Conservation (phyloP, 345 rosid species). For the Camelina sativa region DNA sequence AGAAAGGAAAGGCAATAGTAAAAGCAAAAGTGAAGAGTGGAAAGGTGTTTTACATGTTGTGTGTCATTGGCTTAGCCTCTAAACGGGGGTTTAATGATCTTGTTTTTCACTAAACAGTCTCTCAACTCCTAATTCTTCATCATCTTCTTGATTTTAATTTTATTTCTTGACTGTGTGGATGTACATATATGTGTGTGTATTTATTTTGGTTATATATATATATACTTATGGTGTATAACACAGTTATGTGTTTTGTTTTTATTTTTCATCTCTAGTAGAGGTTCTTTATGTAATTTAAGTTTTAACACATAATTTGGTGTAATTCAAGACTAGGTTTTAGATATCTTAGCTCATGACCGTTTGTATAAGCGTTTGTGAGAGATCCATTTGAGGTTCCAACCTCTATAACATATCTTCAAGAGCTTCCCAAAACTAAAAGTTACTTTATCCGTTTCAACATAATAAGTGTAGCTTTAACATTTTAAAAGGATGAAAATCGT, state of each 20-base stretch:
- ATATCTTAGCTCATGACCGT: background rate
- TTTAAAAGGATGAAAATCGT: background rate
- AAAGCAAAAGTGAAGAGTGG: slow-evolving; percentile 44
- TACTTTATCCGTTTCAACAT: background rate
- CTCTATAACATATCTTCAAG: background rate
- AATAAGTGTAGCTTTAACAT: background rate
- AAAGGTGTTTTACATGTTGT: slow-evolving; percentile 46
- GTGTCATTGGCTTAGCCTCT: slow-evolving; percentile 44
- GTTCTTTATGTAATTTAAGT: slow-evolving; percentile 1
- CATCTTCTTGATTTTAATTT: slow-evolving; percentile 8
- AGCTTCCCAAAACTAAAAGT: background rate
- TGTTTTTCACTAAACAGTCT: slow-evolving; percentile 35
- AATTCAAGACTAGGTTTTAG: background rate
- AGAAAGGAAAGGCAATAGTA: slow-evolving; percentile 43
- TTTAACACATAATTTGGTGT: slow-evolving; percentile 3
- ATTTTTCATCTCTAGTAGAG: slow-evolving; percentile 10
- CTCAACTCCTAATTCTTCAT: slow-evolving; percentile 25
- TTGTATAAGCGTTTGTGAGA: background rate
- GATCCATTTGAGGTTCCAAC: background rate
- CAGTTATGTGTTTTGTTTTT: slow-evolving; percentile 27
- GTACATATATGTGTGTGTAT: slow-evolving; percentile 30
- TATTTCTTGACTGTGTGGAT: slow-evolving; percentile 25
- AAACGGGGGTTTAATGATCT: slow-evolving; percentile 41
- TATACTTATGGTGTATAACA: slow-evolving; percentile 31
- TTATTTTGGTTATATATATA: slow-evolving; percentile 28